Evolutionary conservation across 2,329 filamentous ascomycete genomes (phyloP).

Genomic region (Trichophyton mentagrophytes): DNA sequence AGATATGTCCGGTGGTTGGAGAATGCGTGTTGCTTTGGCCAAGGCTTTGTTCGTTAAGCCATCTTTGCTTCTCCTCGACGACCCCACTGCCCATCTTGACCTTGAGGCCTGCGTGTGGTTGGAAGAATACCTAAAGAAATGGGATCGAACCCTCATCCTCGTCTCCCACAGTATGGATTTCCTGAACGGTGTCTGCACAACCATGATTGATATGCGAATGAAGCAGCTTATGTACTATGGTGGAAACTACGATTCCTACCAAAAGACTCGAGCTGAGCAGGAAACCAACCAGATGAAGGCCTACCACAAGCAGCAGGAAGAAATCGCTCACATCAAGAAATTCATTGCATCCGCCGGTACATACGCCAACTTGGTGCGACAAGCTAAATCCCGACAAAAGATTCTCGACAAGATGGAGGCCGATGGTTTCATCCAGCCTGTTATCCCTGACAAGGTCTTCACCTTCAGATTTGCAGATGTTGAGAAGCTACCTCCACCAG

Average conservation of each 20-base stretch:
- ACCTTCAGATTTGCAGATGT: constrained; percentile 97
- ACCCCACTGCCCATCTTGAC: constrained; percentile 98
- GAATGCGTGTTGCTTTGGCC: constrained; percentile 95
- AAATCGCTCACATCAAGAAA: constrained; percentile 99
- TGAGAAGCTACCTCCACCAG: constrained; percentile 96
- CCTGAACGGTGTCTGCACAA: constrained; percentile 95
- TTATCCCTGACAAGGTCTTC: constrained; percentile 74
- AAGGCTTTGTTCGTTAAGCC: constrained; percentile 99
- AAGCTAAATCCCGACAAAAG: constrained; percentile 99
- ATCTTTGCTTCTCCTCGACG: constrained; percentile 85
- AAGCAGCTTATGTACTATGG: constrained; percentile 91
- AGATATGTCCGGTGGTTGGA: constrained; percentile 99
- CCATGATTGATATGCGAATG: constrained; percentile 95
- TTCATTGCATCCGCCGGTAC: constrained; percentile 99
- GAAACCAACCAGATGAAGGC: constrained; percentile 99
- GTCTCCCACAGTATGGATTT: constrained; percentile 99
- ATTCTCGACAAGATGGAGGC: constrained; percentile 99
- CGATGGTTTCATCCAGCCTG: constrained; percentile 92
- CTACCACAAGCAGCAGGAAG: constrained; percentile 97
- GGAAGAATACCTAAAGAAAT: constrained; percentile 99
- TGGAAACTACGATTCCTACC: constrained; percentile 98
- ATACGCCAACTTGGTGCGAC: constrained; percentile 96
- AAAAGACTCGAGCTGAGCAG: constrained; percentile 86
- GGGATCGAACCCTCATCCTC: constrained; percentile 90
- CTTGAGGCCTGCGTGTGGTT: constrained; percentile 99